These are phyloP conservation scores for Cyberlindnera nakhonratchasimensis DNA, from an alignment of 805 yeast species.

Conservation along the genomic window DNA sequence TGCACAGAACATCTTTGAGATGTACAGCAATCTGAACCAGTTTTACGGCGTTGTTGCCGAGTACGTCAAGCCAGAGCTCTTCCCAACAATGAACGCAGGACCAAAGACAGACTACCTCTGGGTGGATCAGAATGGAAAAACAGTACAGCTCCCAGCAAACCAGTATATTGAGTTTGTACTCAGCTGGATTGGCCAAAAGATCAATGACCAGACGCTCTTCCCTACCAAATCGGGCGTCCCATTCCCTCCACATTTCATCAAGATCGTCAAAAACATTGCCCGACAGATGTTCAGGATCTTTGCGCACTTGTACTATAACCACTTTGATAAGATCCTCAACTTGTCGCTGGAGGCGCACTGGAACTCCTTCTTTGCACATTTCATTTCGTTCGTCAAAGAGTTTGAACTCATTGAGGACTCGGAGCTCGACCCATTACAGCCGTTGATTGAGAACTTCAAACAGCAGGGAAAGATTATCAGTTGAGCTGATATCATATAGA, in stretches of 20 bases:
- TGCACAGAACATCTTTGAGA: slow-evolving; percentile 87
- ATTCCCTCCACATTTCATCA: slow-evolving; percentile 80
- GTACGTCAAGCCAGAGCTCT: slow-evolving; percentile 83
- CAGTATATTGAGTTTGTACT: slow-evolving; percentile 91
- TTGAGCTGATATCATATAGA: slow-evolving; percentile 1
- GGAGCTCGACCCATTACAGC: slow-evolving; percentile 76
- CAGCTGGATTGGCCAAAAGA: slow-evolving; percentile 83
- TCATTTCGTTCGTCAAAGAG: slow-evolving; percentile 80
- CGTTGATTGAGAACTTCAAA: slow-evolving; percentile 77
- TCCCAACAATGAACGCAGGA: slow-evolving; percentile 95
- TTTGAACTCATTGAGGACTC: slow-evolving; percentile 74
- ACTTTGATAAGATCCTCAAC: slow-evolving; percentile 91
- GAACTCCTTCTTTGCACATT: slow-evolving; percentile 96
- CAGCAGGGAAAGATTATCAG: slow-evolving; percentile 74
- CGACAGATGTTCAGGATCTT: slow-evolving; percentile 93
- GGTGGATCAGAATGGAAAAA: slow-evolving; percentile 78
- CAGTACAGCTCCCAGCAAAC: slow-evolving; percentile 83
- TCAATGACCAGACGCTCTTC: slow-evolving; percentile 84
- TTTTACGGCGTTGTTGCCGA: slow-evolving; percentile 90
- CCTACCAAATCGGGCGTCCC: slow-evolving; percentile 89
- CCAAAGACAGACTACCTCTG: slow-evolving; percentile 87
- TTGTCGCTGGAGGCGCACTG: slow-evolving; percentile 93
- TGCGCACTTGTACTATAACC: slow-evolving; percentile 93
- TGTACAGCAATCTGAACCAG: slow-evolving; percentile 78
- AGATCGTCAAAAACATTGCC: slow-evolving; percentile 81